Evolutionary conservation across 768 basidiomycete genomes (phyloP).

Genomic region (Boletus sensibilis): DNA sequence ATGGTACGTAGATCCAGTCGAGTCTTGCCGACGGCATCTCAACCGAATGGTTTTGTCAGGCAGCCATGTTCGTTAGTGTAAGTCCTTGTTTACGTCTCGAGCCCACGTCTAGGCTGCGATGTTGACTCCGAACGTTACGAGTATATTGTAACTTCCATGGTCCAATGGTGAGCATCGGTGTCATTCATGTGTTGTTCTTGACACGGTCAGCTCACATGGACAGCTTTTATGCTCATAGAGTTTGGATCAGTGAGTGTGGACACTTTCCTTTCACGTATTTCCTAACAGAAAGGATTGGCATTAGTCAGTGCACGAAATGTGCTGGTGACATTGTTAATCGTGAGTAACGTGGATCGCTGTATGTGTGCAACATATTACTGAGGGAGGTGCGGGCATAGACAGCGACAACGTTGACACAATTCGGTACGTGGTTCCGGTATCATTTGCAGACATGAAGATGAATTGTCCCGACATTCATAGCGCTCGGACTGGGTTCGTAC

Average conservation of each 20-base stretch:
- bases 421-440: background rate
- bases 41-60: background rate
- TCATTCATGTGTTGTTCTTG: background rate
- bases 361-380: background rate
- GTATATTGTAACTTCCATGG: background rate
- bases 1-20: background rate
- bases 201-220: background rate
- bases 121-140: background rate
- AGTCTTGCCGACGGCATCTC: background rate
- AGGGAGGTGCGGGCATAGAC: background rate
- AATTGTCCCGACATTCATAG: background rate
- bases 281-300: background rate
- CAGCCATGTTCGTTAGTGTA: background rate
- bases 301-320: conserved; percentile 8
- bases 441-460: background rate
- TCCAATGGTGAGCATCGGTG: conserved; percentile 6
- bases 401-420: background rate
- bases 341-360: background rate
- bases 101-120: background rate
- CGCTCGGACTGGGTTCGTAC: conserved; percentile 3
- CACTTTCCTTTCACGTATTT: background rate
- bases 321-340: conserved; percentile 1
- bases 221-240: conserved; percentile 12
- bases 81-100: background rate
- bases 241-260: conserved; percentile 12